phyloP scores from a whole-genome alignment of 345 rosid species.

The Lumnitzera racemosa region DNA sequence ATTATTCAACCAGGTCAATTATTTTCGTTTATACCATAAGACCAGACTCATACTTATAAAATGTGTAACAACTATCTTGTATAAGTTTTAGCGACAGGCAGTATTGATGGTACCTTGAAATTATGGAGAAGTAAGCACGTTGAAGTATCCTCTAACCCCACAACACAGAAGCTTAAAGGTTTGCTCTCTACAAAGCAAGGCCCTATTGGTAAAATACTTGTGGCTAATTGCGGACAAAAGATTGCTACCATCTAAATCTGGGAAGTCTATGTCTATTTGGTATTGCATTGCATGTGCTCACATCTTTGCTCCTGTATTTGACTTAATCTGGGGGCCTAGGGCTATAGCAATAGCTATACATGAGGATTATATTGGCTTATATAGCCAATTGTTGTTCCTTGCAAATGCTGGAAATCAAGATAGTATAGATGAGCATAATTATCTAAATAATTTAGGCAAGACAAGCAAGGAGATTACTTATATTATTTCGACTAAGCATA shows the following conservation, averaged over 20 bases:
- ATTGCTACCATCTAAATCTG: slow-evolving; percentile 48
- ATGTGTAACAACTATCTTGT: slow-evolving; percentile 26
- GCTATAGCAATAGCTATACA: slow-evolving; percentile 50
- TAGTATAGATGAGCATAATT: slow-evolving; percentile 17
- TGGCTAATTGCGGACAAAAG: slow-evolving; percentile 60
- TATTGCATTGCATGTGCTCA: slow-evolving; percentile 59
- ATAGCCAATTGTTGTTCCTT: slow-evolving; percentile 52
- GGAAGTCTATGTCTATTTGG: slow-evolving; percentile 46
- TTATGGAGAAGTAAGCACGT: slow-evolving; percentile 60
- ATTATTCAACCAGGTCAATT: slow-evolving; percentile 39
- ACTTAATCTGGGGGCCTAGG: slow-evolving; percentile 63
- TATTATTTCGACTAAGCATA: slow-evolving; percentile 27
- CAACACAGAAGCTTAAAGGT: slow-evolving; percentile 73
- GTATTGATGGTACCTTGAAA: slow-evolving; percentile 68
- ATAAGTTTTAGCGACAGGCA: slow-evolving; percentile 78
- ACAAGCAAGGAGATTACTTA: slow-evolving; percentile 15
- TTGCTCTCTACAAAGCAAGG: slow-evolving; percentile 45
- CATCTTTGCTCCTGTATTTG: slow-evolving; percentile 37
- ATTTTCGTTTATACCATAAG: slow-evolving; percentile 21
- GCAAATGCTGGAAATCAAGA: slow-evolving; percentile 20
- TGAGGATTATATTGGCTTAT: slow-evolving; percentile 44
- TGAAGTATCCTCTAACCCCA: slow-evolving; percentile 21
- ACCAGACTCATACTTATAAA: slow-evolving; percentile 21
- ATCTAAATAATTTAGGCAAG: slow-evolving; percentile 18
- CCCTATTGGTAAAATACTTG: slow-evolving; percentile 43